These are phyloP conservation scores for Stemphylium vesicarium DNA, from an alignment of 2,329 filamentous ascomycete species.

Conservation along the genomic window DNA sequence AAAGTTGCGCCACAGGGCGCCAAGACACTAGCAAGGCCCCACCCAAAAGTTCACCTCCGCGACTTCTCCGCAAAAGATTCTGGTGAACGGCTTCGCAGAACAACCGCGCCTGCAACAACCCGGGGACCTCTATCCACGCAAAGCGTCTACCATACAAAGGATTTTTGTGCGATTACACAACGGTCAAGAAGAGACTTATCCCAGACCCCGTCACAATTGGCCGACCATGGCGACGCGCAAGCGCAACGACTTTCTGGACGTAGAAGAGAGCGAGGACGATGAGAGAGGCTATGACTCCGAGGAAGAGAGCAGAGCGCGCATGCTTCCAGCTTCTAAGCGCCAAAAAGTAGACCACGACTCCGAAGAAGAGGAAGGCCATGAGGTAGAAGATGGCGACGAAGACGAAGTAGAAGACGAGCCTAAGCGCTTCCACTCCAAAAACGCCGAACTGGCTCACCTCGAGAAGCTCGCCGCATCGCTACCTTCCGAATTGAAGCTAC, in stretches of 20 bases:
- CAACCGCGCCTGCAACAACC: not conserved
- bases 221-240: slow-evolving; percentile 69
- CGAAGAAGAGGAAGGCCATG: slow-evolving; percentile 25
- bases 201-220: not conserved
- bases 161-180: not conserved
- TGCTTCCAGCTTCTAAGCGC: slow-evolving; percentile 64
- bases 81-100: slow-evolving; percentile 9
- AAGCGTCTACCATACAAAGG: not conserved
- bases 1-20: slow-evolving; percentile 14
- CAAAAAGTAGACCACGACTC: slow-evolving; percentile 62
- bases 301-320: slow-evolving; percentile 69
- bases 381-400: slow-evolving; percentile 23
- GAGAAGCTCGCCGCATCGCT: slow-evolving; percentile 38
- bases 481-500: slow-evolving; percentile 46
- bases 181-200: not conserved
- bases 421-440: slow-evolving; percentile 35
- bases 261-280: slow-evolving; percentile 53
- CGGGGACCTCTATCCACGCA: not conserved
- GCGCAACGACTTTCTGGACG: slow-evolving; percentile 73
- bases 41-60: slow-evolving; percentile 33
- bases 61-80: slow-evolving; percentile 37
- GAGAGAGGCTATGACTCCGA: slow-evolving; percentile 68
- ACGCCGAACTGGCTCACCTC: slow-evolving; percentile 40
- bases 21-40: slow-evolving; percentile 16
- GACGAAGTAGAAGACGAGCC: slow-evolving; percentile 32